A percentile compares a stretch with the other conserved stretches of the same genome.
These are phyloP conservation scores for Linnemannia schmuckeri DNA, from an alignment of 192 early-diverging fungal genomes.

Conservation along the genomic window DNA sequence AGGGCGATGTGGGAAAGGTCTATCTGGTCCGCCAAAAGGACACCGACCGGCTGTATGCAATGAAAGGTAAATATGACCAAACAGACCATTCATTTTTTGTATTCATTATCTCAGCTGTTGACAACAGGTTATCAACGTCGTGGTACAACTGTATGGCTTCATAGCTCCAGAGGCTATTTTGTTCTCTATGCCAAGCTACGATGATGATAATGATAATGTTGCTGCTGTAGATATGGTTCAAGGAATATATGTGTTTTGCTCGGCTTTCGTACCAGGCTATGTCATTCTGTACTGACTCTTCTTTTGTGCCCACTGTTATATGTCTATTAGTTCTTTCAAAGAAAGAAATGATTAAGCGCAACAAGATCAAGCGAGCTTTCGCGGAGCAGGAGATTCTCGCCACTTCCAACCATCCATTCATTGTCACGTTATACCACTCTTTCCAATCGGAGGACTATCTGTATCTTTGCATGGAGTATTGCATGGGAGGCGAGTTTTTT, in stretches of 20 bases:
- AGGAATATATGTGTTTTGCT: not conserved
- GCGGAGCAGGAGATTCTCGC: conserved; percentile 90
- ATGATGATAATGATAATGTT: not conserved
- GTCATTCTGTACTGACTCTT: not conserved
- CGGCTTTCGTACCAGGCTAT: not conserved
- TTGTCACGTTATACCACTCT: conserved; percentile 90
- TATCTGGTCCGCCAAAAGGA: conserved; percentile 93
- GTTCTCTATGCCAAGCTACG: not conserved
- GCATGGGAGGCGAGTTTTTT: conserved; percentile 92
- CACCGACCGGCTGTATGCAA: conserved; percentile 88
- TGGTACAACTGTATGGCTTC: not conserved
- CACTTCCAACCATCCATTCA: conserved; percentile 91
- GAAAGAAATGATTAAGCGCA: conserved; percentile 97
- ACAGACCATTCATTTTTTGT: not conserved
- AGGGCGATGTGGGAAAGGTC: conserved; percentile 98
- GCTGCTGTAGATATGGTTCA: not conserved
- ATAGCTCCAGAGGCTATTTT: not conserved
- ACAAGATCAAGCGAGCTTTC: conserved; percentile 97
- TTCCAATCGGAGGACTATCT: conserved; percentile 90
- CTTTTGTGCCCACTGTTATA: not conserved
- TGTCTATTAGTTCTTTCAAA: conserved; percentile 75
- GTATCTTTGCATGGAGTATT: conserved; percentile 92
- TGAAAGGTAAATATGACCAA: conserved; percentile 81
- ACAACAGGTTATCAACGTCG: not conserved
- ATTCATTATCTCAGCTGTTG: not conserved